Base-by-base conservation (phyloP, 2,329 filamentous ascomycete genomes). In the Microsporum canis region DNA sequence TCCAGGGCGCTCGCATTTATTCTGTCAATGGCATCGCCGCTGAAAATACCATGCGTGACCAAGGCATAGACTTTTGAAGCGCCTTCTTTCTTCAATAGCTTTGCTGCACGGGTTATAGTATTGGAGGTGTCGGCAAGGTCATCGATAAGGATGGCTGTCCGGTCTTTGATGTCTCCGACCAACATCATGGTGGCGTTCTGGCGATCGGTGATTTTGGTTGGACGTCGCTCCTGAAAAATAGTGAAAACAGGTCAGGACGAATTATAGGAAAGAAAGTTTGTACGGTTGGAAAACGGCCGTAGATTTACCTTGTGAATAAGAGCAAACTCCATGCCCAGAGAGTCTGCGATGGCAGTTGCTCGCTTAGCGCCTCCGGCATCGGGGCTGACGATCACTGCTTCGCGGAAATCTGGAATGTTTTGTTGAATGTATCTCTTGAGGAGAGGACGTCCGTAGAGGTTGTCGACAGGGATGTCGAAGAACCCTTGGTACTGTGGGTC, bases 391-490 rank as follows among this genome's bases (percentile, higher is more conserved):
- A 99, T 88, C 53, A 99, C 91, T 41, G 89, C 88, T 62, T 92
- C 84, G 73, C 86, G 87, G 75, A 86, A 91, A 71, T 91, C 87
- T 57, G 89, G 87, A 63, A 96, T 94, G 69, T 90, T 84, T 70
- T 88, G 85, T 71, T 91, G 86, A 68, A 87, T 85, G 72, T 86
- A 86, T 68, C 82, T 83, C 71, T 83, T 82, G 61, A 86, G 67
- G 38, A 79, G 68, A 39, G 77, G 77, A 58, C 77, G 72, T 12
- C 77, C 92, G 76, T 97, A 97, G 17, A 99, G 81, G 73, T 99
- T 99, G 77, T 99, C 94, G 61, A 99, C 94, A 1, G 94, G 94
- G 62, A 97, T 96, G 71, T 99, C 92, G 71, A 99, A 97, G 80
- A 96, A 99, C 60, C 94, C 94, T 76, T 99, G 94, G 71, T 97